Base-by-base conservation (phyloP, 257 asterid species). In the Thymus quinquecostatus region DNA sequence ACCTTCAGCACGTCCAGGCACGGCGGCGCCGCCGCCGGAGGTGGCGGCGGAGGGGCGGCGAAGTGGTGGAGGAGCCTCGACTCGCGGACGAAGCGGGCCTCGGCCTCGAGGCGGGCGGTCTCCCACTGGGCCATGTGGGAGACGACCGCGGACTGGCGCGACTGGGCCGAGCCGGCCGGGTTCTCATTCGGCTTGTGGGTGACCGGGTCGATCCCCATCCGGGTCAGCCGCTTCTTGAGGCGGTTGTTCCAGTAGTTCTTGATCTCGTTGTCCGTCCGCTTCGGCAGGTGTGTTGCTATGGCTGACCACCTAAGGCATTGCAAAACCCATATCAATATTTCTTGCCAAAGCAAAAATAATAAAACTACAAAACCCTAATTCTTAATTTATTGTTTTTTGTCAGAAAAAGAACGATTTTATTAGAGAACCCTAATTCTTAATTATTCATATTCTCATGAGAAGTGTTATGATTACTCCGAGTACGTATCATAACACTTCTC, bases 121-220 rank as follows among this genome's bases (percentile, higher is more conserved):
- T 85, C 90, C 90, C 90, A 85, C 53, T 85, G 90, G 12, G 90
- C 86, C 86, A 81, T 83, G 86, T 85, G 90, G 78, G 80, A 81
- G 13, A 85, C 75, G 51, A 71, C 79, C 44, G 87, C 81, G 8
- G 86, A 81, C 8, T 76, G 82, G 12, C 65, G 33, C 60, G 87
- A 78, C 6, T 67, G 82, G 6, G 74, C 69, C 9, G 76, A 69
- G 3, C 74, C 66, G 65, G 36, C 63, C 12, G 77, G 34, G 74
- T 43, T 71, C 68, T 76, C 78, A 29, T 82, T 82, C 2, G 86
- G 87, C 14, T 82, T 82, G 76, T 82, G 90, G 76, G 90, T 85
- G 1, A 60, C 68, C 55, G 90, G 90, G 82, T 83, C 90, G 60
- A 85, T 83, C 9, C 90, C 90, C 90, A 85, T 83, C 40, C 87